Evolutionary conservation across 192 early-diverging fungal genomes (phyloP), one percentile per base, ranked within the genome.

Genomic region (Dissophora globulifera): DNA sequence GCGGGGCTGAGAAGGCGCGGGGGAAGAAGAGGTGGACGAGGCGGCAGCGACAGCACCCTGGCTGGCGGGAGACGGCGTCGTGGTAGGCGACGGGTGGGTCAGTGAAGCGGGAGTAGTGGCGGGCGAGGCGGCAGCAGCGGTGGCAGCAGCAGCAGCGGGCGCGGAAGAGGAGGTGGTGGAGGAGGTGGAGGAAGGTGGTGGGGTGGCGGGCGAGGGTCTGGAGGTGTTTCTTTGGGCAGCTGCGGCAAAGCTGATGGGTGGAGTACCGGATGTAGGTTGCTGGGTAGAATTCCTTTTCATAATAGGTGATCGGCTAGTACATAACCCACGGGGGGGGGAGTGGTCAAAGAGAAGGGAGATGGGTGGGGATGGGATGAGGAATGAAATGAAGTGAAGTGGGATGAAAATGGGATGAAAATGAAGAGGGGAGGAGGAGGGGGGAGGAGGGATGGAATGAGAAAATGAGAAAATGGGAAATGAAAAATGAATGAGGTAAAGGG

Each of bases 221-320:
- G 35, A 51, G 61, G 69, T 72, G 69, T 74, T 64, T 62, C 49
- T 50, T 41, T 74, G 61, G 25, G 70, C 70, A 74, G 70, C 70
- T 25, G 70, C 70, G 70, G 70, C 70, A 63, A 74, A 74, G 70
- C 70, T 74, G 70, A 59, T 57, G 61, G 60, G 60, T 58, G 52
- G 59, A 53, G 70, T 74, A 74, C 70, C 70, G 61, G 70, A 74
- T 74, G 60, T 53, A 35, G 55, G 27, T 46, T 62, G 59, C 58
- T 64, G 55, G 33, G 70, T 53, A 41, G 70, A 74, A 64, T 63
- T 64, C 55, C 50, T 74, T 74, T 74, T 74, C 70, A 74, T 74
- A 74, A 74, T 74, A 62, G 69, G 61, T 74, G 60, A 74, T 62
- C 55, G 35, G 51, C 58, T 58, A 74, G 50, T 53, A 74, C 70